Percentiles rank a stretch among this genome's conserved stretches.
These are phyloP conservation scores for Xylogone sp. DNA, from an alignment of 2,329 filamentous ascomycete genomes.

Conservation along the genomic window DNA sequence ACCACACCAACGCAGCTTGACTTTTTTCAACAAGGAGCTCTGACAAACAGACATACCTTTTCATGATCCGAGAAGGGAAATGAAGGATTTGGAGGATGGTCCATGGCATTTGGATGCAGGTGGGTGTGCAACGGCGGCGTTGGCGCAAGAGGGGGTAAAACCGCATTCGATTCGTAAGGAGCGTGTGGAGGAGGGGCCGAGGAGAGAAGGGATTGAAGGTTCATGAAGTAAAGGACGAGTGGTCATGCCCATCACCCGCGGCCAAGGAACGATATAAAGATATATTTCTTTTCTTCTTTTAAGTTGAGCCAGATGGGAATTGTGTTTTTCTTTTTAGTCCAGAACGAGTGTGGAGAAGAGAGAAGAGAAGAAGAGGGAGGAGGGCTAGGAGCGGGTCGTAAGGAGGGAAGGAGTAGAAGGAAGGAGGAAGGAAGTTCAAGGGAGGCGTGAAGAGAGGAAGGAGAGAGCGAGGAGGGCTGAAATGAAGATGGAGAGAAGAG, in stretches of 20 bases:
- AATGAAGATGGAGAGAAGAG: neutral
- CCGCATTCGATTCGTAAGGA: constrained; percentile 10
- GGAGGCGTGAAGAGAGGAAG: constrained; percentile 2
- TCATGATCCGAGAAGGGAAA: constrained; percentile 24
- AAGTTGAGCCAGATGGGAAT: neutral
- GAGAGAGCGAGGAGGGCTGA: constrained; percentile 9
- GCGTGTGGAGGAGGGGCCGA: constrained; percentile 3
- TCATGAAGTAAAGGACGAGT: neutral
- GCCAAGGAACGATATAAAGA: neutral
- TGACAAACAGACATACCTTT: constrained; percentile 22
- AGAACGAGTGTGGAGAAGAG: constrained; percentile 8
- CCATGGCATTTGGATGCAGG: constrained; percentile 14
- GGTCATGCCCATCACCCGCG: neutral
- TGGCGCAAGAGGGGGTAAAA: constrained; percentile 1
- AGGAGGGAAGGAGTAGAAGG: neutral
- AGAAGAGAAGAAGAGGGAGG: neutral
- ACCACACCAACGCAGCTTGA: neutral
- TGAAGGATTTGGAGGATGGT: constrained; percentile 4
- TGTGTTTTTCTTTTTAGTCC: neutral
- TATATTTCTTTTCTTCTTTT: neutral
- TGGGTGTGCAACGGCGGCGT: constrained; percentile 1
- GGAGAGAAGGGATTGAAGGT: constrained; percentile 3
- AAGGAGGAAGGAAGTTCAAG: neutral
- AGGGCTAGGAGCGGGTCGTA: neutral
- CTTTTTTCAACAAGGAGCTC: neutral